Evolutionary conservation across 768 basidiomycete genomes (phyloP).

Genomic region (Mrakia gelida): DNA sequence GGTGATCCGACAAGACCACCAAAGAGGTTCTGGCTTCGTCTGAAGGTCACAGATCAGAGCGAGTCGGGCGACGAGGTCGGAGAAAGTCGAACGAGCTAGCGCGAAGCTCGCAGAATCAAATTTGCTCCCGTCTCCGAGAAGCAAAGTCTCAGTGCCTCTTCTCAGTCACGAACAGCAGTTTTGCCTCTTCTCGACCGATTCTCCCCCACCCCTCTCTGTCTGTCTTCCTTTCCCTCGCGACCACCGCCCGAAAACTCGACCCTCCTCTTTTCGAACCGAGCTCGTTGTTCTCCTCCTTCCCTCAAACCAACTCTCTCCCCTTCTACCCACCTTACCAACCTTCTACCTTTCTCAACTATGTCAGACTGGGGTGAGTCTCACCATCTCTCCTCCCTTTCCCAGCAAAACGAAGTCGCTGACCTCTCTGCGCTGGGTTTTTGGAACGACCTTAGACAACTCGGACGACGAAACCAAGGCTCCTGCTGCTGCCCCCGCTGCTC

Average conservation of each 20-base stretch:
- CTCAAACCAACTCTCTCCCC: background rate
- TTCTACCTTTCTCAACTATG: constrained; percentile 4
- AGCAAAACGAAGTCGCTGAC: background rate
- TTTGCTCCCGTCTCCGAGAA: no score
- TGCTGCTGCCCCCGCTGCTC: constrained; percentile 5
- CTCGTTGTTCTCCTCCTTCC: background rate
- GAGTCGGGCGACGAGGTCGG: no score
- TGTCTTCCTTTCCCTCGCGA: background rate
- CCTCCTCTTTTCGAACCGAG: background rate
- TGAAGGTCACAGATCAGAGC: no score
- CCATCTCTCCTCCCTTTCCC: background rate
- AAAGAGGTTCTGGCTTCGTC: no score
- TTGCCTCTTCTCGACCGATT: no score
- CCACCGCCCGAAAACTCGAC: background rate
- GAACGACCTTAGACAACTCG: background rate
- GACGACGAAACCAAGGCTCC: constrained; percentile 19
- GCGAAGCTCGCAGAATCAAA: no score
- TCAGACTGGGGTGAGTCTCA: constrained; percentile 30
- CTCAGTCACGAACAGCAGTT: no score
- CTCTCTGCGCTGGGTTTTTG: background rate
- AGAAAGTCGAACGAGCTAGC: no score
- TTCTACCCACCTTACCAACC: background rate
- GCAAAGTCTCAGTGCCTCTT: background rate
- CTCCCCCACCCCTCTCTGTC: no score
- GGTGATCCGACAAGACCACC: no score